phyloP scores from a whole-genome alignment of 78 protist genomes.

The Trichosphaerium sp. region DNA sequence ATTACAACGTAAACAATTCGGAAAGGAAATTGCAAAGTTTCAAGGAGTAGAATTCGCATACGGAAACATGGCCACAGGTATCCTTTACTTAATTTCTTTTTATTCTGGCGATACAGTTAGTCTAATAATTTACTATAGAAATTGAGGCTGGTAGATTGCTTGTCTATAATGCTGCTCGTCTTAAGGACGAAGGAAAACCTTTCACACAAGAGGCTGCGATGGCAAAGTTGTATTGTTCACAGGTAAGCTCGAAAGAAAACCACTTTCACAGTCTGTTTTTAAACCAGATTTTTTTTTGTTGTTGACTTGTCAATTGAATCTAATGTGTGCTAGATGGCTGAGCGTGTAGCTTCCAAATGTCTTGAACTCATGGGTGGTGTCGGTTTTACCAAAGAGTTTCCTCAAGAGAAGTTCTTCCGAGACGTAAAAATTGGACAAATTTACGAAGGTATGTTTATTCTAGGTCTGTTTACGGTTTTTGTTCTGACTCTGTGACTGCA shows the following conservation, averaged over 20 bases:
- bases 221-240: slow-evolving; percentile 83
- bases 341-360: slow-evolving; percentile 25
- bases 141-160: slow-evolving; percentile 74
- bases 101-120: slow-evolving; percentile 69
- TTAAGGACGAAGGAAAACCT: slow-evolving; percentile 59
- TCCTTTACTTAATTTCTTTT: too few relatives aligned
- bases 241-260: too few relatives aligned
- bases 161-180: slow-evolving; percentile 78
- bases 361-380: slow-evolving; percentile 89
- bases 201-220: slow-evolving; percentile 81
- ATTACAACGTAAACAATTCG: slow-evolving; percentile 72
- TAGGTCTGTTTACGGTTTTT: neutral
- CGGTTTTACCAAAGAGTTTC: slow-evolving; percentile 84
- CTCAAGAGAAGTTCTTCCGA: slow-evolving; percentile 83
- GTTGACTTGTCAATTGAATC: neutral
- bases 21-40: slow-evolving; percentile 45
- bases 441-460: neutral
- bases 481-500: slow-evolving; percentile 3
- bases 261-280: too few relatives aligned
- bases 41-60: neutral
- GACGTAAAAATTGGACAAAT: slow-evolving; percentile 42
- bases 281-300: slow-evolving; percentile 1
- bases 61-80: too few relatives aligned
- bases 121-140: slow-evolving; percentile 52
- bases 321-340: slow-evolving; percentile 40